These are phyloP conservation scores for Eutrema yunnanense DNA, from an alignment of 345 rosid genomes.

Conservation along the genomic window DNA sequence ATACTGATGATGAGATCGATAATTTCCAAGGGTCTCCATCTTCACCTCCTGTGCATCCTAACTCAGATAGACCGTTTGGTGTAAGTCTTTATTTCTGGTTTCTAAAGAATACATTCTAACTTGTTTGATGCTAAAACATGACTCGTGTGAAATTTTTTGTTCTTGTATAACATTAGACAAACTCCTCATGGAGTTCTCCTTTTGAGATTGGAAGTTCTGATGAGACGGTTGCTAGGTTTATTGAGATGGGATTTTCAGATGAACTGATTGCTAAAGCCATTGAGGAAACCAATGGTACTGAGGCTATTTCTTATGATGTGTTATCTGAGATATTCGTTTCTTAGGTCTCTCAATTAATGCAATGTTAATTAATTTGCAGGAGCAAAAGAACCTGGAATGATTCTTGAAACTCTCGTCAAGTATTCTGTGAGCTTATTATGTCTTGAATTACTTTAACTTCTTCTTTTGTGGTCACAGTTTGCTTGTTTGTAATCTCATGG, in stretches of 20 bases:
- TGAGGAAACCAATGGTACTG: neutral
- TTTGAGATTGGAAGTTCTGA: neutral
- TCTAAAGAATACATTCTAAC: neutral
- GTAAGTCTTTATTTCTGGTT: neutral
- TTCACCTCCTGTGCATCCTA: neutral
- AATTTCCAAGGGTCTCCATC: neutral
- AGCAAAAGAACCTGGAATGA: neutral
- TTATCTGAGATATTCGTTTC: neutral
- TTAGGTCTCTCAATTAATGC: neutral
- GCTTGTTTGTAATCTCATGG: neutral
- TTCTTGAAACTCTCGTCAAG: neutral
- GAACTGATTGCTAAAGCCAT: neutral
- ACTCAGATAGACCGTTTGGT: neutral
- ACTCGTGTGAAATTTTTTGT: too few species aligned
- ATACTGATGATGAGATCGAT: neutral
- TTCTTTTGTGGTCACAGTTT: neutral
- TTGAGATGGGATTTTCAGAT: slow-evolving; percentile 3
- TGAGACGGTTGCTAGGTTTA: neutral
- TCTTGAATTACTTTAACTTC: neutral
- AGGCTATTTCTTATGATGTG: neutral
- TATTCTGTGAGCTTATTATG: neutral
- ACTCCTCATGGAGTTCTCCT: too few species aligned
- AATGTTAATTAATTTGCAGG: neutral
- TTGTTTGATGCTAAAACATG: too few species aligned
- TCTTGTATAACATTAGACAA: too few species aligned